Evolutionary conservation across 768 basidiomycete genomes (phyloP), one percentile per base, ranked within the genome.

Genomic region (Kwoniella heveanensis): DNA sequence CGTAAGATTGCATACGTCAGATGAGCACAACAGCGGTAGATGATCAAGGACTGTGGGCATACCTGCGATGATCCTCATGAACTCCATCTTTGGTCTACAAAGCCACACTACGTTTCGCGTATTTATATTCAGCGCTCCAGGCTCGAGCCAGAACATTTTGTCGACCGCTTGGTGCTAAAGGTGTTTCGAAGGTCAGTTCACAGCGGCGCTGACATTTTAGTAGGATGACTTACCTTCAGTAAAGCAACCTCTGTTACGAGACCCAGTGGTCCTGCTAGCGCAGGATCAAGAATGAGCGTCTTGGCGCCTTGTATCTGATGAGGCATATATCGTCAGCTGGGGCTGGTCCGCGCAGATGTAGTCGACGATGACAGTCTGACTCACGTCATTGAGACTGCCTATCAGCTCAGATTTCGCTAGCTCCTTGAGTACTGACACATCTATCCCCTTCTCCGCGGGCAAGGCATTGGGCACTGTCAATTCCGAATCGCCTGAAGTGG

Each of bases 141-240:
- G 80, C 80, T 98, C 96, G 24, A 99, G 86, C 95, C 96, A 99
- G 82, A 94, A 96, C 91, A 99, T 95, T 83, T 96, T 96, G 83
- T 97, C 94, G 2, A 99, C 92, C 5, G 92, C 94, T 87, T 98
- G 94, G 77, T 98, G 90, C 95, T 98, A 53, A 53, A 54, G 56
- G 57, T 13, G 32, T 36, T 7, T 36, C 7, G 7, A 44, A n/a
- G n/a, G n/a, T 44, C 8, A 44, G 39, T 17, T 3, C 39, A 44
- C 39, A 44, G 39, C 44, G 26, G 39, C 15, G 15, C 15, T 22
- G 10, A 2, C 22, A 3, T 30, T 51, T 3, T 22, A 19, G 9
- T 2, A 30, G 32, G 21, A 2, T 19, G 36, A 54, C 80, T 39
- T 55, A 93, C 96, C 87, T 98, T 97, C 59, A 98, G 83, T 17